These are phyloP conservation scores for Byssoonygena ceratinophila DNA, from an alignment of 2,329 filamentous ascomycete genomes.

Conservation along the genomic window DNA sequence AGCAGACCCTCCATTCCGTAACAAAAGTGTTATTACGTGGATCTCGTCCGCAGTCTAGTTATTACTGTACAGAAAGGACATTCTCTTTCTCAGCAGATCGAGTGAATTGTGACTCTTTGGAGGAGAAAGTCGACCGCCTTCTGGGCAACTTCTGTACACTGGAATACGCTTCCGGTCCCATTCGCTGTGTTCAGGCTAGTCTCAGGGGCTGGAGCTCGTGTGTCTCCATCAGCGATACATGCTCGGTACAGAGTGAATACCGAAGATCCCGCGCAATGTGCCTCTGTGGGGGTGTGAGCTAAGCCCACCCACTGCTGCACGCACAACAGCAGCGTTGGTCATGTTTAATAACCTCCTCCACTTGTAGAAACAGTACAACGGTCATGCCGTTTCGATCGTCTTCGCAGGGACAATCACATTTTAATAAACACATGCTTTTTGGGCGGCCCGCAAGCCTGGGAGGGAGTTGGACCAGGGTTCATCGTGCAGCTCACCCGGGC, in stretches of 20 bases:
- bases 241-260: not conserved
- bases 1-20: too few species aligned
- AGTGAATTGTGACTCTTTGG: too few species aligned
- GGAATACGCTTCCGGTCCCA: too few species aligned
- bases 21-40: too few species aligned
- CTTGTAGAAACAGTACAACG: not conserved
- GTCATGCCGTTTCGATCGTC: not conserved
- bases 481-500: not conserved
- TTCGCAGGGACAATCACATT: not conserved
- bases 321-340: not conserved
- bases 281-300: not conserved
- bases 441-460: constrained; percentile 5
- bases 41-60: too few species aligned
- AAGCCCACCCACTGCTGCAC: not conserved
- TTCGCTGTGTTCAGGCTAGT: constrained; percentile 1
- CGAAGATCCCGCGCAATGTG: not conserved
- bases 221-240: not conserved
- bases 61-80: too few species aligned
- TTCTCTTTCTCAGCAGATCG: too few species aligned
- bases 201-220: constrained; percentile 1
- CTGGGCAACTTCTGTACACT: too few species aligned
- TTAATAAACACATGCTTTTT: constrained; percentile 1
- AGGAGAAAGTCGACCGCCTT: not conserved
- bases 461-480: constrained; percentile 1
- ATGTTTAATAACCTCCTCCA: not conserved